phyloP scores from a whole-genome alignment of 148 eudicot genomes.

The Tetragonia tetragonoides region DNA sequence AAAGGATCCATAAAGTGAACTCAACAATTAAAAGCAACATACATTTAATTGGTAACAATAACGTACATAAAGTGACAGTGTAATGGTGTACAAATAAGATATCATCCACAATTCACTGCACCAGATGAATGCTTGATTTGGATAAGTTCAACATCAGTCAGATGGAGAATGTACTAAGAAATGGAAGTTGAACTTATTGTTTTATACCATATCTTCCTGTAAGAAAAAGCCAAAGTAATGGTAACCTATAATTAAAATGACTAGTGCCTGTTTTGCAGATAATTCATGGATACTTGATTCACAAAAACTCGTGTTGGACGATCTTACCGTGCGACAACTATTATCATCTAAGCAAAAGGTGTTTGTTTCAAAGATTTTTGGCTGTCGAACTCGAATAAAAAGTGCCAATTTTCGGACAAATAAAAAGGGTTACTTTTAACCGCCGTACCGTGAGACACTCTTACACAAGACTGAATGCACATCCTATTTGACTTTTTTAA shows the following conservation, averaged over 20 bases:
- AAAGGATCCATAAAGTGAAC: conserved; percentile 20
- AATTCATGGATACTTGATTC: background rate
- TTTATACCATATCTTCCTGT: background rate
- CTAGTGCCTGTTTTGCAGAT: background rate
- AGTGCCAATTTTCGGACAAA: too few relatives aligned
- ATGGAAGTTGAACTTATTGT: background rate
- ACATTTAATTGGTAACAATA: background rate
- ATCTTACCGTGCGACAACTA: too few relatives aligned
- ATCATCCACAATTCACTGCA: background rate
- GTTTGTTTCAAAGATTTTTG: too few relatives aligned
- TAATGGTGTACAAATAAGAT: background rate
- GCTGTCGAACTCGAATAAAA: too few relatives aligned
- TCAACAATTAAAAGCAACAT: background rate
- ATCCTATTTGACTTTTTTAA: background rate
- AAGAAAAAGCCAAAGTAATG: background rate
- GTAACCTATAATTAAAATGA: background rate
- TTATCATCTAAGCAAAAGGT: too few relatives aligned
- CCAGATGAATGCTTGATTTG: background rate
- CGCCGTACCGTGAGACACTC: background rate
- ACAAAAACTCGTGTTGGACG: too few relatives aligned
- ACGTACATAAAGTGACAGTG: background rate
- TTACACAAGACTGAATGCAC: background rate
- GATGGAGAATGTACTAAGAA: background rate
- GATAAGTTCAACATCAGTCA: background rate
- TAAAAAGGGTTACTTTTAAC: too few relatives aligned